Evolutionary conservation across 2,329 filamentous ascomycete genomes (phyloP), one percentile per base, ranked within the genome.

Genomic region (Neonectria sp.): DNA sequence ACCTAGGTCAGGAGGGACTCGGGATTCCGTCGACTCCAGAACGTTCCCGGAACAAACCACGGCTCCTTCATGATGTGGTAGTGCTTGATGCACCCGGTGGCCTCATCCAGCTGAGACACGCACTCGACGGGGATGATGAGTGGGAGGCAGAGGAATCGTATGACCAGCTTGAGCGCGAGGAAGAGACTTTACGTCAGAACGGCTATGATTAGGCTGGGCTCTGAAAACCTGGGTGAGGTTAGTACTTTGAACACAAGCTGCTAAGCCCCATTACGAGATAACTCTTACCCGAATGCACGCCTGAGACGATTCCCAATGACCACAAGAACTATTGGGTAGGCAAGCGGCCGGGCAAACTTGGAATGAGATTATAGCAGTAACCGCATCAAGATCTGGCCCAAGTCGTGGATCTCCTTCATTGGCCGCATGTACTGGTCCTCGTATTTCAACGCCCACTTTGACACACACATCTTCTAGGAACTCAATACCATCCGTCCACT

Each of bases 271-370:
- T 12, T 53, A 12, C n/a, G 12, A 49, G n/a, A n/a, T 2, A 35
- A 53, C 15, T 25, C 85, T 77, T 80, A 91, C 89, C 88, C 80
- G 84, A 94, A 93, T 0, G 91, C 89, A 56, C 84, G 85, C 17
- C 92, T 84, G 55, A 93, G 80, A 13, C 88, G 85, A 27, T 90
- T 86, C 27, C 90, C 90, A 86, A 94, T 88, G 59, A 93, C 79
- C 11, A 88, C 86, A 37, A 85, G 83, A 8, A 91, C 82, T 31
- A 87, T 80, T 55, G 89, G 82, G 31, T 83, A 76, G 1, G 82
- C 88, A 5, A 88, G 76, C 0, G 84, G 81, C 48, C 86, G 81
- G 21, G 85, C 68, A 17, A 81, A 75, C 60, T 65, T 74, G 0
- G 91, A 84, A 64, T 89, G 83, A 51, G 82, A 82, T 65, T 86